phyloP scores from a whole-genome alignment of 768 basidiomycete species.

The Suillus plorans region DNA sequence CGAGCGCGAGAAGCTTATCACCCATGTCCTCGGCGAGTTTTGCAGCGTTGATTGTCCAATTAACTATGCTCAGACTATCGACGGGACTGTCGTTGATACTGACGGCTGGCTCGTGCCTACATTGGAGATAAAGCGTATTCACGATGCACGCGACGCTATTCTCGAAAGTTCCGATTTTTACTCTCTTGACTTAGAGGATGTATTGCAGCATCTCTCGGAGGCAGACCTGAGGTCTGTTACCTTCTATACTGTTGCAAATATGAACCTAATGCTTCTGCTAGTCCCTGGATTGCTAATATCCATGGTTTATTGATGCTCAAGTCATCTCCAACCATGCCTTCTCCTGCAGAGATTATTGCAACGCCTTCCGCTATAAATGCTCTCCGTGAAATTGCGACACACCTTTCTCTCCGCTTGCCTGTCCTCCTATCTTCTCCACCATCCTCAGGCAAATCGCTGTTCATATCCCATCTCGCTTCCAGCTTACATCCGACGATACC shows the following conservation, averaged over 20 bases:
- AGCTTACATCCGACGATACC: slow-evolving; percentile 51
- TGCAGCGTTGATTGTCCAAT: slow-evolving; percentile 62
- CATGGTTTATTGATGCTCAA: slow-evolving; percentile 69
- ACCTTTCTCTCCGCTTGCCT: slow-evolving; percentile 69
- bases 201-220: slow-evolving; percentile 35
- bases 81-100: slow-evolving; percentile 43
- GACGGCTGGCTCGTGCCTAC: slow-evolving; percentile 86
- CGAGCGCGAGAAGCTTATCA: slow-evolving; percentile 67
- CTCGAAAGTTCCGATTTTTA: slow-evolving; percentile 49
- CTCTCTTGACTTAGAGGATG: slow-evolving; percentile 35
- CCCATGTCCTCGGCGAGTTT: slow-evolving; percentile 55
- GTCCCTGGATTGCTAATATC: slow-evolving; percentile 58
- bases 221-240: slow-evolving; percentile 55
- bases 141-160: slow-evolving; percentile 47
- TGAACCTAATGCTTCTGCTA: slow-evolving; percentile 25
- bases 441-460: slow-evolving; percentile 84
- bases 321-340: slow-evolving; percentile 27
- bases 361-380: slow-evolving; percentile 62
- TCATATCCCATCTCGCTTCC: slow-evolving; percentile 75
- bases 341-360: slow-evolving; percentile 48
- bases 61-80: slow-evolving; percentile 49
- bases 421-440: slow-evolving; percentile 82
- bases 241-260: background rate
- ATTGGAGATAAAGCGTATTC: slow-evolving; percentile 63
- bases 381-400: slow-evolving; percentile 61